phyloP scores from a whole-genome alignment of 106 monocot species.

The Phalaenopsis aphrodite region DNA sequence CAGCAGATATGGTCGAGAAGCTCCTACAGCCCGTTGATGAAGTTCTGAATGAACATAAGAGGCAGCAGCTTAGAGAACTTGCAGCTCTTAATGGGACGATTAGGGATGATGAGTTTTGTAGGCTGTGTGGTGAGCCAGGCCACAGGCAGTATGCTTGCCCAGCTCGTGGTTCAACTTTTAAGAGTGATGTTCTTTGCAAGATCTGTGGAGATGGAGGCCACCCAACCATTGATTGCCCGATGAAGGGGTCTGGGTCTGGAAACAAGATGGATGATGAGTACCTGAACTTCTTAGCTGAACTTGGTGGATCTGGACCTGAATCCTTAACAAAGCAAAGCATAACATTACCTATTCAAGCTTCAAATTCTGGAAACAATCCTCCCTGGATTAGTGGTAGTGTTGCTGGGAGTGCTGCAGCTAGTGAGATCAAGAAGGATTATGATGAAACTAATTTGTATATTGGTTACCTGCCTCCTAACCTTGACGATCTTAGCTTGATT shows the following conservation, averaged over 20 bases:
- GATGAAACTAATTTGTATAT: conserved; percentile 95
- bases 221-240: conserved; percentile 87
- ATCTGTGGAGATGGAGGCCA: conserved; percentile 95
- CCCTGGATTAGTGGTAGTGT: conserved; percentile 42
- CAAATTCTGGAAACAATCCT: conserved; percentile 34
- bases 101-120: conserved; percentile 88
- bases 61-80: conserved; percentile 90
- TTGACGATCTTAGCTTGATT: conserved; percentile 78
- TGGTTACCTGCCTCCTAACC: conserved; percentile 71
- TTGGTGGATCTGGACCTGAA: conserved; percentile 72
- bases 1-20: conserved; percentile 91
- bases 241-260: conserved; percentile 64
- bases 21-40: conserved; percentile 88
- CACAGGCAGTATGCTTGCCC: conserved; percentile 94
- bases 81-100: conserved; percentile 93
- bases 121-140: conserved; percentile 84
- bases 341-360: conserved; percentile 34
- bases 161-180: conserved; percentile 60
- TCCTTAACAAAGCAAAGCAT: conserved; percentile 39
- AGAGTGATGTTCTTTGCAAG: conserved; percentile 84
- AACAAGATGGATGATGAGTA: conserved; percentile 98
- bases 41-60: conserved; percentile 86
- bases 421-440: conserved; percentile 68
- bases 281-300: conserved; percentile 83
- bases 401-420: not conserved